Conservation (phyloP, 176 grass and related monocot species). For the Otatea glauca region DNA sequence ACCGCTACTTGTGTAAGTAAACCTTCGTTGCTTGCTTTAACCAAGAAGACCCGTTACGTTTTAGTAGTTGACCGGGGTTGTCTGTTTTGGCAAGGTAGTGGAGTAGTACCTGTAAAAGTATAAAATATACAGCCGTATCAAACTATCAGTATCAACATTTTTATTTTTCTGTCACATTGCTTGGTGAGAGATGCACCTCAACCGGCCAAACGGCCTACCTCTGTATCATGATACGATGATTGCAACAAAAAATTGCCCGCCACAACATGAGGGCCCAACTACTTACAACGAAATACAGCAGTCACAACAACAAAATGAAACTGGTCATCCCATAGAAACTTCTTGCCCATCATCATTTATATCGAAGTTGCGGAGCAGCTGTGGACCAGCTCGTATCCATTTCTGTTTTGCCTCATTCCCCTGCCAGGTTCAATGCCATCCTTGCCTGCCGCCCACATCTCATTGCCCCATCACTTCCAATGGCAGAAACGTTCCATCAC, state of each 20-base stretch:
- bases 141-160: not conserved
- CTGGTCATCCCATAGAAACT: not conserved
- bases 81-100: slow-evolving; percentile 24
- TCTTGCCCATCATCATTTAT: slow-evolving; percentile 49
- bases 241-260: slow-evolving; percentile 9
- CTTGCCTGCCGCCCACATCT: slow-evolving; percentile 26
- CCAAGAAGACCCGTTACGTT: slow-evolving; percentile 3
- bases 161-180: slow-evolving; percentile 30
- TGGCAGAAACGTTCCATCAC: not conserved
- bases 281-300: slow-evolving; percentile 21
- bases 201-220: not conserved
- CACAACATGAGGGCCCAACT: not conserved
- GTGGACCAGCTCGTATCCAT: slow-evolving; percentile 38
- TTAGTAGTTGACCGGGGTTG: slow-evolving; percentile 41
- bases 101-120: not conserved
- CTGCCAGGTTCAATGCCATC: slow-evolving; percentile 27
- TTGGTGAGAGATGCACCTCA: not conserved
- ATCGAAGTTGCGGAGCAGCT: slow-evolving; percentile 39
- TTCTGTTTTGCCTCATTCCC: slow-evolving; percentile 19
- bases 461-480: slow-evolving; percentile 20
- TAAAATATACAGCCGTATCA: not conserved
- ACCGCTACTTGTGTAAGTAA: not conserved
- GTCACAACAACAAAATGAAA: slow-evolving; percentile 10
- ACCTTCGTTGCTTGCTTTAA: slow-evolving; percentile 4
- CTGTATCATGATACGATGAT: not conserved